A percentile compares a stretch with the other conserved stretches of the same genome.
Evolutionary conservation across 805 yeast species (phyloP).

Genomic region (Torulaspora delbrueckii): DNA sequence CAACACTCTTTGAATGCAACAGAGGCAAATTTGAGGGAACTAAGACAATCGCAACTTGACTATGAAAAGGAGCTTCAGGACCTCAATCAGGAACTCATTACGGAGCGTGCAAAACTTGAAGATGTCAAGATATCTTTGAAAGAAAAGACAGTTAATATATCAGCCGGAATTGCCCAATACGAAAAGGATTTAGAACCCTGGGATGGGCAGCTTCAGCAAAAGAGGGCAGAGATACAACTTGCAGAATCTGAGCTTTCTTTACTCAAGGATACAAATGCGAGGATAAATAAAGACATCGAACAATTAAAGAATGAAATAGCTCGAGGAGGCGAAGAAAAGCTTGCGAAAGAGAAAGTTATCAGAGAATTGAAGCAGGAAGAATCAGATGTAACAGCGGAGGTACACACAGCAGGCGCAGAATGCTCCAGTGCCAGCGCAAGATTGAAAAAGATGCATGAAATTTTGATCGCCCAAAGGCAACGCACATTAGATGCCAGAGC

Average conservation of each 20-base stretch:
- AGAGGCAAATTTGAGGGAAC: constrained; percentile 42
- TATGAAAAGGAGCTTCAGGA: constrained; percentile 42
- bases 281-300: constrained; percentile 42
- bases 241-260: constrained; percentile 61
- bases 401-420: constrained; percentile 53
- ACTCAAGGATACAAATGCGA: constrained; percentile 43
- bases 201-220: constrained; percentile 60
- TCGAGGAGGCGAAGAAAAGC: constrained; percentile 44
- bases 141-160: constrained; percentile 65
- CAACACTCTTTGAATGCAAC: constrained; percentile 43
- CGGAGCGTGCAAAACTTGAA: constrained; percentile 55
- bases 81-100: constrained; percentile 43
- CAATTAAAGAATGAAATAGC: constrained; percentile 43
- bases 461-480: constrained; percentile 52
- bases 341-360: constrained; percentile 45
- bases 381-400: constrained; percentile 48
- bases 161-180: constrained; percentile 56
- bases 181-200: constrained; percentile 78
- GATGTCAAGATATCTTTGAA: constrained; percentile 61
- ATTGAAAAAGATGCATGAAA: constrained; percentile 50
- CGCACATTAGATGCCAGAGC: constrained; percentile 62
- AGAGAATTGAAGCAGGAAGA: constrained; percentile 46
- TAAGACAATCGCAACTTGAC: constrained; percentile 43
- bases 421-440: constrained; percentile 45
- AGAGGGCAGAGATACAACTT: constrained; percentile 60